Conservation (phyloP, 2,329 filamentous ascomycete genomes). For the Metarhizium guizhouense region DNA sequence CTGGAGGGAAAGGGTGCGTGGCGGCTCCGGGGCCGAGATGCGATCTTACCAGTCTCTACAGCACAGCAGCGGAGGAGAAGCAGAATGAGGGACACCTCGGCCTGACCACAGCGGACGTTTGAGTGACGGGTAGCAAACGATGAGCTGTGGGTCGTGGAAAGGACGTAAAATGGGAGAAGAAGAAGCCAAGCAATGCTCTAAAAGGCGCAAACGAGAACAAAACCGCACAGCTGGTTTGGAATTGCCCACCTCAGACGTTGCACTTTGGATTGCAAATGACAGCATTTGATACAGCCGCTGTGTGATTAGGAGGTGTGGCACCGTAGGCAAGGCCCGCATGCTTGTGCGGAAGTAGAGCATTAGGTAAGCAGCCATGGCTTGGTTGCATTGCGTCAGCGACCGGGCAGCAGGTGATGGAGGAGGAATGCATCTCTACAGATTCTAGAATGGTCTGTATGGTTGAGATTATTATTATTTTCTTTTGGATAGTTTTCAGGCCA, state of each 20-base stretch:
- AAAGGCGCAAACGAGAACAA: not conserved
- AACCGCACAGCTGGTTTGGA: constrained; percentile 1
- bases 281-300: constrained; percentile 18
- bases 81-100: constrained; percentile 3
- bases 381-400: not conserved
- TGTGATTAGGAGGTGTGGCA: constrained; percentile 21
- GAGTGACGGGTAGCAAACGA: not conserved
- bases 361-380: constrained; percentile 13
- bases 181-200: not conserved
- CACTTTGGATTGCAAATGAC: constrained; percentile 21
- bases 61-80: not conserved
- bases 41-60: constrained; percentile 3
- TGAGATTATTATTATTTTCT: too few relatives aligned
- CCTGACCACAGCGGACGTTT: not conserved
- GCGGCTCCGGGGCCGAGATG: not conserved
- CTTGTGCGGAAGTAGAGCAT: constrained; percentile 12
- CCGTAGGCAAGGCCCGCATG: not conserved
- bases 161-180: not conserved
- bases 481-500: too few relatives aligned
- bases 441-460: not conserved
- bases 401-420: not conserved
- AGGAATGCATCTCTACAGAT: not conserved
- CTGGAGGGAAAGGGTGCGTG: not conserved
- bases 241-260: not conserved
- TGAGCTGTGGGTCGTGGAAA: not conserved